Base-by-base conservation (phyloP, 1,284 basidiomycete genomes). In the Tilletia walkeri region DNA sequence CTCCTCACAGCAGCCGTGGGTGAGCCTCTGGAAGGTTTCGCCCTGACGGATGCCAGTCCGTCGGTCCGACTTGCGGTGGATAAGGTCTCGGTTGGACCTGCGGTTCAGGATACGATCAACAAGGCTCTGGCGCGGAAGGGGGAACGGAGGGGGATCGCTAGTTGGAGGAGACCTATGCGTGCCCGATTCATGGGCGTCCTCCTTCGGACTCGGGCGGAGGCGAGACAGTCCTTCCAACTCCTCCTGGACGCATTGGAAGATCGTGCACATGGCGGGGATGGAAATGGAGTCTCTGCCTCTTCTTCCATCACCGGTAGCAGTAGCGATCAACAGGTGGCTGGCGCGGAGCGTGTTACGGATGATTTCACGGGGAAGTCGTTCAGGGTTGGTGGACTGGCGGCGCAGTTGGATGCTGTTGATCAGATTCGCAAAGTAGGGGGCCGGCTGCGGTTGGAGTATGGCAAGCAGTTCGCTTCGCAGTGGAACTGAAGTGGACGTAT, bases 21-120 rank as follows among this genome's bases (percentile, higher is more conserved):
- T 20, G 65, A 49, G 65, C 59, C 59, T 9, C 36, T 63, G 12
- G 39, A 66, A 24, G 47, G 65, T 24, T 66, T 47, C 7, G 45
- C 41, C 3, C 45, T 66, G 39, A 49, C 41, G 38, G 47, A 48
- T 16, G 4, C 45, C n/a, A 34, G 24, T 18, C 65, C 65, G 9
- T 49, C 45, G 36, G 65, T 66, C 45, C 18, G 34, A 20, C 41
- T 48, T 14, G 65, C 65, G 41, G 45, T 66, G 10, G 65, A 66
- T 7, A 66, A 47, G 3, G 65, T 66, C 41, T 34, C n/a, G 38
- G 65, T 49, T n/a, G 65, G 65, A 14, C 45, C 65, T 4, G n/a
- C 65, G 65, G 39, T 66, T 2, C 65, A 66, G 34, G 65, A 66
- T 36, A 66, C 65, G 65, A 66, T 66, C 65, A 66, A 66, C 65